phyloP scores from a whole-genome alignment of 352 stramenopile genomes.

The Phytophthora pini region DNA sequence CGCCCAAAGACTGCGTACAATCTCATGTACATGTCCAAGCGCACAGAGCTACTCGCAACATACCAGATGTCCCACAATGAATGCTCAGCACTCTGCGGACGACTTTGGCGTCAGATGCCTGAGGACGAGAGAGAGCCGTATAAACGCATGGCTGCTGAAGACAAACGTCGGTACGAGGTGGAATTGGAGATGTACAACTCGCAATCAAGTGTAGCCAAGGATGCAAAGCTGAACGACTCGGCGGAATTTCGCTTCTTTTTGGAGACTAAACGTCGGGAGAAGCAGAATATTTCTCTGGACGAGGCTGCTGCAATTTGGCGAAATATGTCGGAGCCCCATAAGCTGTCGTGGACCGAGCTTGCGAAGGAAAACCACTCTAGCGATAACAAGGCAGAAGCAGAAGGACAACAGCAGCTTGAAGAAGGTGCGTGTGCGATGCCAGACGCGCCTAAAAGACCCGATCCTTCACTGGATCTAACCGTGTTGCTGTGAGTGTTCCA shows the following conservation, averaged over 20 bases:
- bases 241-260: constrained; percentile 46
- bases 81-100: constrained; percentile 60
- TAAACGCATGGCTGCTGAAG: constrained; percentile 57
- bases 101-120: constrained; percentile 67
- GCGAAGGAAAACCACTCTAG: constrained; percentile 20
- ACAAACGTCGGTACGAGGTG: constrained; percentile 56
- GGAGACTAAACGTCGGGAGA: constrained; percentile 37
- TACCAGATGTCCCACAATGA: constrained; percentile 78
- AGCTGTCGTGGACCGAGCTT: constrained; percentile 48
- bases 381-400: constrained; percentile 1
- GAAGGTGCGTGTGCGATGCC: neutral
- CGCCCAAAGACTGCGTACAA: constrained; percentile 64
- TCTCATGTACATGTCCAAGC: constrained; percentile 70
- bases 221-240: constrained; percentile 24
- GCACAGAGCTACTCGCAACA: constrained; percentile 50
- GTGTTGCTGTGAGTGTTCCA: neutral
- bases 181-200: constrained; percentile 44
- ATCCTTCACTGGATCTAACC: constrained; percentile 3
- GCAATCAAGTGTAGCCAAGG: constrained; percentile 20
- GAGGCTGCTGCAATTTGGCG: constrained; percentile 44
- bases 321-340: constrained; percentile 42
- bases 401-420: constrained; percentile 18
- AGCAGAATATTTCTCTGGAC: constrained; percentile 29
- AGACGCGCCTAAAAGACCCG: neutral
- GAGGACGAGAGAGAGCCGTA: constrained; percentile 57